Evolutionary conservation across 1,284 basidiomycete species (phyloP), one percentile per base, ranked within the genome.

Genomic region (Naganishia albida): DNA sequence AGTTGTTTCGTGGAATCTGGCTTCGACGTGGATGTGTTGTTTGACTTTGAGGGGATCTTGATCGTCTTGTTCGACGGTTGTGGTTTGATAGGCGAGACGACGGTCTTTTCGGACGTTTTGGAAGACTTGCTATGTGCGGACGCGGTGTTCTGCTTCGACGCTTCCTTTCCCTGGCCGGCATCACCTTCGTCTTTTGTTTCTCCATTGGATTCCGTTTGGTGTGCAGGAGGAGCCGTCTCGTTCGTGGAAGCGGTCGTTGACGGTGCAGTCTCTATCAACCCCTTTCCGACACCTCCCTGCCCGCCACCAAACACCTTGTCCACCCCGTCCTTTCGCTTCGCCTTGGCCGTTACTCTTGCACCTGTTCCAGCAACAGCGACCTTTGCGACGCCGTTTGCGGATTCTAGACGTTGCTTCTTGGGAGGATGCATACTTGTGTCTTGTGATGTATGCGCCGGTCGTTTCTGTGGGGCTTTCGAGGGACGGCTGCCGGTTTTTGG

Each of bases 361-460:
- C 39, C 51, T 23, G 39, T 18, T 23, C 51, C 25, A n/a, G 39
- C 62, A 4, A n/a, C 42, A 20, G 28, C 62, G 25, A 46, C 60
- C 25, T 52, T 52, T 18, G 15, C 62, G 16, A 18, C 40, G n/a
- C 60, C 54, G 13, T 44, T 56, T 15, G 13, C 16, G 8, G 39
- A 1, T n/a, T 46, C 55, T 12, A 57, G 28, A 16, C 55, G 55
- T 43, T 57, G 55, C 12, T 57, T 57, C 34, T 57, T 57, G 38
- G 38, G 16, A 10, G 55, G 55, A 48, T 57, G 55, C 25, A 48
- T 34, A 7, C 12, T 46, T 16, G 43, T 20, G 30, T 57, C 55
- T 38, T 57, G 55, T 2, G 51, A 53, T 18, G 51, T 38, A 7
- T 18, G 18, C 15, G 43, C 43, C 15, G 55, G 43, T 4, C 43